Conservation (phyloP, 129 eudicot genomes). For the Pulicaria dysenterica region DNA sequence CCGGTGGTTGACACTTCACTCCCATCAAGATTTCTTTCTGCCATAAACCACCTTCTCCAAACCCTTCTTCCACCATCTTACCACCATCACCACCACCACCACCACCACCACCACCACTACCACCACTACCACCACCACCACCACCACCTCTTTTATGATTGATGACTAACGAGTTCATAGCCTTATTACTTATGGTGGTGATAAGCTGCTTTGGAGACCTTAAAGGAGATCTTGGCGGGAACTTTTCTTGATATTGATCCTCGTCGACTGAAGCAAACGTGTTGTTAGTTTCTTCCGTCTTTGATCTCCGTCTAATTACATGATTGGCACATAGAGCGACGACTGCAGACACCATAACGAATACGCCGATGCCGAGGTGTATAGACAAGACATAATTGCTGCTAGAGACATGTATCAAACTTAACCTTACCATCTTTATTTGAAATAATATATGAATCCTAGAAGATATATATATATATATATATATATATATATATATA, state of each 20-base stretch:
- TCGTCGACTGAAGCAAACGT: neutral
- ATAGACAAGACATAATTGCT: slow-evolving; percentile 30
- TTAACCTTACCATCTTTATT: slow-evolving; percentile 58
- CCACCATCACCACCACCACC: slow-evolving; percentile 7
- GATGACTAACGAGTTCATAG: slow-evolving; percentile 28
- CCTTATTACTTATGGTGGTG: slow-evolving; percentile 46
- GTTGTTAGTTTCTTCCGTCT: slow-evolving; percentile 18
- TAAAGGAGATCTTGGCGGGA: slow-evolving; percentile 46
- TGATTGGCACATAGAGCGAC: slow-evolving; percentile 69
- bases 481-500: too few species aligned
- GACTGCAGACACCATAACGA: slow-evolving; percentile 43
- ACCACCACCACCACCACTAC: slow-evolving; percentile 18
- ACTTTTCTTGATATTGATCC: slow-evolving; percentile 38
- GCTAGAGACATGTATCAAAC: slow-evolving; percentile 20
- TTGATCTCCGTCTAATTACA: slow-evolving; percentile 31
- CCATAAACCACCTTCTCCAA: slow-evolving; percentile 80
- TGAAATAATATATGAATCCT: slow-evolving; percentile 4
- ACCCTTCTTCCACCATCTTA: slow-evolving; percentile 40
- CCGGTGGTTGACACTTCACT: slow-evolving; percentile 79
- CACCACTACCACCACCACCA: slow-evolving; percentile 7
- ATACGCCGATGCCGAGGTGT: slow-evolving; percentile 58
- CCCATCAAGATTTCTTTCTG: slow-evolving; percentile 87
- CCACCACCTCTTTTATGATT: slow-evolving; percentile 22
- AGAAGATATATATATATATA: neutral
- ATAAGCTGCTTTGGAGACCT: slow-evolving; percentile 53